phyloP scores from a whole-genome alignment of 140 eudicot genomes.

The Cichorium intybus region DNA sequence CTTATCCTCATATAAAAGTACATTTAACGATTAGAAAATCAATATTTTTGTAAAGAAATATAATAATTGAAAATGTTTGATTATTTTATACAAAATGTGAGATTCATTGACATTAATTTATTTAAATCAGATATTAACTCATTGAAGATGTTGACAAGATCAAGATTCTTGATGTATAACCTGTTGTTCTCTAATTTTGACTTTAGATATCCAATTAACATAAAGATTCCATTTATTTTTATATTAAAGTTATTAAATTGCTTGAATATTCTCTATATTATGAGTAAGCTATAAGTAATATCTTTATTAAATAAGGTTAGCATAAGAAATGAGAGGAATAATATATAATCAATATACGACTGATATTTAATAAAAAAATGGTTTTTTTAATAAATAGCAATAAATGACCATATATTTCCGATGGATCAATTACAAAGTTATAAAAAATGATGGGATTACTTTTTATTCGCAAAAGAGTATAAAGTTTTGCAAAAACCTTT shows the following conservation, averaged over 20 bases:
- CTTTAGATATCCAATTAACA: constrained; percentile 26
- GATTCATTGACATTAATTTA: background rate
- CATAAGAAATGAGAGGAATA: background rate
- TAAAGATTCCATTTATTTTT: constrained; percentile 25
- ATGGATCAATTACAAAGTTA: too few relatives aligned
- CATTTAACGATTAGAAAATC: too few relatives aligned
- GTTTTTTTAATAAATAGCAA: background rate
- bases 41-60: too few relatives aligned
- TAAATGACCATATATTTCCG: background rate
- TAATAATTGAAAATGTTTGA: background rate
- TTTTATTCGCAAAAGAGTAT: too few relatives aligned
- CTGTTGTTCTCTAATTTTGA: constrained; percentile 25
- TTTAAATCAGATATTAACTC: background rate
- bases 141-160: constrained; percentile 23
- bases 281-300: background rate
- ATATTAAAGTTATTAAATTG: background rate
- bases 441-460: too few relatives aligned
- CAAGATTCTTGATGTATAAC: constrained; percentile 29
- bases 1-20: too few relatives aligned
- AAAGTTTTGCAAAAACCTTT: too few relatives aligned
- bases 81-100: background rate
- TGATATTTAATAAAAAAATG: too few relatives aligned
- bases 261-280: constrained; percentile 19
- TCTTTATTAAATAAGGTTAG: background rate
- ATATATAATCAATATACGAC: too few relatives aligned